Base-by-base conservation (phyloP, 495 filamentous ascomycete genomes). In the Beverwykella pulmonaria region DNA sequence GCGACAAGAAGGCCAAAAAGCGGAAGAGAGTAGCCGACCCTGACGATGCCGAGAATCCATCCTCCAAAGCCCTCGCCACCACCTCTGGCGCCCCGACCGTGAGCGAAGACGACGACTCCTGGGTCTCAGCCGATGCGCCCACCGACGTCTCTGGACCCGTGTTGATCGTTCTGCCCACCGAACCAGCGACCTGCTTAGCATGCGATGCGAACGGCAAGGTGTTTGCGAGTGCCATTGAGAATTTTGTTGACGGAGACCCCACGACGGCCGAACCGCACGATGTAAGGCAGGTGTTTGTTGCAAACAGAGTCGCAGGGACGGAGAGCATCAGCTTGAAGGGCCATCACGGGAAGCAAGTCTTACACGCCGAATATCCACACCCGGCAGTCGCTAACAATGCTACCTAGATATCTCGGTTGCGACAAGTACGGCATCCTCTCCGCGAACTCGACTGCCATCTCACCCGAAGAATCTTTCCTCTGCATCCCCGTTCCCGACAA, bases 1-100 rank as follows among this genome's bases (percentile, higher is more conserved):
- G 94, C 80, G 95, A 98, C 77, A 97, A 92, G 76, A 93, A 93
- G 78, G 79, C 86, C 25, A 98, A 95, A 76, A 98, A 97, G 77
- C 85, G 92, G 74, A 98, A 96, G 79, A 83, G 87, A 47, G 73
- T 79, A 41, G 77, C 78, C 69, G 53, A 60, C 58, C 73, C 68
- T 48, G 74, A 71, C 56, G 72, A 78, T 20, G 66, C 62, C 64
- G 60, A 75, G 2, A 57, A 74, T 8, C 71, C 54, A 47, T 73
- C 76, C 56, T 80, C 81, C 15, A 78, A 79, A 69, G 61, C 77
- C 27, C 80, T 74, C 59, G 82, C 72, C 65, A 72, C 74, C 53
- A 76, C 65, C 26, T 27, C 52, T 32, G 54, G 25, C 5, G 69
- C 73, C 49, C 20, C 41, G 41, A 34, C 32, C 8, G 54, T 61